Evolutionary conservation across 768 basidiomycete species (phyloP).

Genomic region (Macrolepiota fuliginosa): DNA sequence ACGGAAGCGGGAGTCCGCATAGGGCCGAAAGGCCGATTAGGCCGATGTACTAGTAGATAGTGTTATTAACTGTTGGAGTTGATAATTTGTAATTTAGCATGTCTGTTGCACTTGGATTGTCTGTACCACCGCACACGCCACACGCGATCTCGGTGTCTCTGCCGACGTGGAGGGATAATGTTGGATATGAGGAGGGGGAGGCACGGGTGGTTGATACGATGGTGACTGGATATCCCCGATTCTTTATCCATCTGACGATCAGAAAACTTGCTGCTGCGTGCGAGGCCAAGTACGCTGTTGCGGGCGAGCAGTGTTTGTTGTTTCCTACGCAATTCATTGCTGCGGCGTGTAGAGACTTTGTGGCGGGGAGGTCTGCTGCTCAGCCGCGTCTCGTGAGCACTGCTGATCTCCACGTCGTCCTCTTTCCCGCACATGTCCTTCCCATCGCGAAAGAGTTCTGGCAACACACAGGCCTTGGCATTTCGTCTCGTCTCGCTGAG

Average conservation of each 20-base stretch:
- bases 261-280: conserved; percentile 83
- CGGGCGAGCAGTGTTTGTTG: conserved; percentile 74
- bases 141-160: conserved; percentile 96
- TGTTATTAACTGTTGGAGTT: not conserved
- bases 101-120: conserved; percentile 39
- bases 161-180: conserved; percentile 88
- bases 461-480: conserved; percentile 92
- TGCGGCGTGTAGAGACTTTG: conserved; percentile 72
- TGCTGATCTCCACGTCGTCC: conserved; percentile 75
- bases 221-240: conserved; percentile 91
- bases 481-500: conserved; percentile 86
- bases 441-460: conserved; percentile 86
- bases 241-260: conserved; percentile 88
- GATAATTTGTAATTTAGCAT: conserved; percentile 8
- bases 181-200: conserved; percentile 90
- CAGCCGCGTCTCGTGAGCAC: not conserved
- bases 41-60: not conserved
- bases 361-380: conserved; percentile 45
- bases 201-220: conserved; percentile 74
- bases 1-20: conserved; percentile 2
- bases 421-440: conserved; percentile 66
- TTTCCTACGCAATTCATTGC: conserved; percentile 77
- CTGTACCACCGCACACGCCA: conserved; percentile 67
- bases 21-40: not conserved
- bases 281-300: conserved; percentile 71